A percentile compares a stretch with the other conserved stretches of the same genome.
Conservation (phyloP, 768 basidiomycete genomes). For the Mycena crocata region DNA sequence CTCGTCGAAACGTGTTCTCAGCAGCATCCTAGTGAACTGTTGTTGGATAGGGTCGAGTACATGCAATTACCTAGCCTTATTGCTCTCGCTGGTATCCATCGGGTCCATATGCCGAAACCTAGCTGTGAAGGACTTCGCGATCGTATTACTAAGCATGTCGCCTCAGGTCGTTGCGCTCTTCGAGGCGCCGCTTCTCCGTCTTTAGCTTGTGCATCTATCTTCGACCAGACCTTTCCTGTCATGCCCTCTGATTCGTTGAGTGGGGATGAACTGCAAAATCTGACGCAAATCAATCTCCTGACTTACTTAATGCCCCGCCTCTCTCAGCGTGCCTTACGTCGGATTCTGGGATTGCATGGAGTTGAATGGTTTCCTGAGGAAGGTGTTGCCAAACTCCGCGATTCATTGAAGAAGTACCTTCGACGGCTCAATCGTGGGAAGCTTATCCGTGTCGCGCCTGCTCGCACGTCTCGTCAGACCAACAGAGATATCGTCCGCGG, state of each 20-base stretch:
- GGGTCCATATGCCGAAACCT: not conserved
- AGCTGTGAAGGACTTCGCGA: not conserved
- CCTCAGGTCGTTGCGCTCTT: not conserved
- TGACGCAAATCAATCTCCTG: not conserved
- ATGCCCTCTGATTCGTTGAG: not conserved
- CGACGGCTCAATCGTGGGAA: not conserved
- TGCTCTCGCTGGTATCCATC: not conserved
- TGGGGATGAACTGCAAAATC: not conserved
- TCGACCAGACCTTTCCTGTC: not conserved
- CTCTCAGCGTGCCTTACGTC: not conserved
- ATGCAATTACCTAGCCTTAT: not conserved
- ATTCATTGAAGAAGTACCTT: not conserved
- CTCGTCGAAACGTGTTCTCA: not conserved
- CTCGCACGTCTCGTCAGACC: not conserved
- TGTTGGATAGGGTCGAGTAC: not conserved
- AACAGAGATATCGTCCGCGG: not conserved
- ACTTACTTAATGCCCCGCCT: not conserved
- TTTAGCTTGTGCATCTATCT: not conserved
- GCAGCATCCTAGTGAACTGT: not conserved
- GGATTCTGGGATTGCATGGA: not conserved
- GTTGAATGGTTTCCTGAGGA: not conserved
- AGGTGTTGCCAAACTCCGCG: not conserved
- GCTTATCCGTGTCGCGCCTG: not conserved
- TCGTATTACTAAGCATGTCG: not conserved
- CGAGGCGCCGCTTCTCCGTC: not conserved